Evolutionary conservation across 768 basidiomycete species (phyloP).

Genomic region (Boletales sp.): DNA sequence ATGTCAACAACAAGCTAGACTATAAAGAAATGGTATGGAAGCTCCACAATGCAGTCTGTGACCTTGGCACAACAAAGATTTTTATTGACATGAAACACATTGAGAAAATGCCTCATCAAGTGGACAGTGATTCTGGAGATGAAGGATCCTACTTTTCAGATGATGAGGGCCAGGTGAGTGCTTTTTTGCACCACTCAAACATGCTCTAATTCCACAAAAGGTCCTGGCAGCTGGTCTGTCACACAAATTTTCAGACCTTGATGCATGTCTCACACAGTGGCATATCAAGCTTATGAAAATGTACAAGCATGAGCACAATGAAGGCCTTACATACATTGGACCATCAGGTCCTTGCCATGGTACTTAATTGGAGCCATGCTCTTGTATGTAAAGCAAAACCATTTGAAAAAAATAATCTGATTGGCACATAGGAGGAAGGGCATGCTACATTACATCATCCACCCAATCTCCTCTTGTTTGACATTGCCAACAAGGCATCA

Average conservation of each 20-base stretch:
- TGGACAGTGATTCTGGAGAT: too few species aligned
- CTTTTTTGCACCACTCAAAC: background rate
- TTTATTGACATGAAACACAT: background rate
- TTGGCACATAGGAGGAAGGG: background rate
- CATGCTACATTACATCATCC: background rate
- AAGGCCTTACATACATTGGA: background rate
- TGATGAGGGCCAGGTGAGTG: too few species aligned
- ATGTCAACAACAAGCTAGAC: background rate
- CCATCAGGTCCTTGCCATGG: background rate
- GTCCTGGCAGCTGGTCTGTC: too few species aligned
- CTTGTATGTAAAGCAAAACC: background rate
- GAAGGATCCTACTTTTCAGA: too few species aligned
- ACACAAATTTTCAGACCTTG: background rate
- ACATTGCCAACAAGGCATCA: background rate
- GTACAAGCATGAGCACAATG: background rate
- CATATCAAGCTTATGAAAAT: background rate
- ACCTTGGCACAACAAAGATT: background rate
- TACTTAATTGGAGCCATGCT: background rate
- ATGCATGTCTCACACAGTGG: background rate
- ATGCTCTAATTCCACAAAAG: background rate
- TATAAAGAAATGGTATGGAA: conserved; percentile 4
- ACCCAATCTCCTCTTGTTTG: background rate
- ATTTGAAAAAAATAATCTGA: too few species aligned
- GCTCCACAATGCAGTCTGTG: too few species aligned
- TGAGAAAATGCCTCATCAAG: background rate